These are phyloP conservation scores for Camellia japonica DNA, from an alignment of 148 eudicot genomes.

Conservation along the genomic window DNA sequence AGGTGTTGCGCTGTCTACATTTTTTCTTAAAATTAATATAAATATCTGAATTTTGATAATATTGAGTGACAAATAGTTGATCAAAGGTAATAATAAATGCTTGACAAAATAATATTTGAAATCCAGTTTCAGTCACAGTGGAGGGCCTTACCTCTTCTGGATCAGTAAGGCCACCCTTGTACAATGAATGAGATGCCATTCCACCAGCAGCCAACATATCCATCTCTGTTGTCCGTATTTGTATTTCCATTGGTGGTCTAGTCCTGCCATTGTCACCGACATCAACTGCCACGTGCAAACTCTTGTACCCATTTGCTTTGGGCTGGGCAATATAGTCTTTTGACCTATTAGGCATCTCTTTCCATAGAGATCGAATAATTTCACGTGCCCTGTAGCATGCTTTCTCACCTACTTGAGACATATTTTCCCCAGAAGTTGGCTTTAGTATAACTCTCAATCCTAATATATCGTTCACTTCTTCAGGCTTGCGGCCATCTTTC, in stretches of 20 bases:
- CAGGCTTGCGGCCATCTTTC: slow-evolving; percentile 87
- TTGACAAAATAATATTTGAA: background rate
- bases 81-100: background rate
- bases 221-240: slow-evolving; percentile 85
- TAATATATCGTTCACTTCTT: slow-evolving; percentile 87
- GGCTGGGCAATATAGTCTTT: slow-evolving; percentile 89
- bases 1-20: background rate
- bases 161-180: slow-evolving; percentile 94
- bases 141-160: slow-evolving; percentile 72
- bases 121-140: background rate
- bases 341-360: slow-evolving; percentile 72
- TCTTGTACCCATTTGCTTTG: slow-evolving; percentile 85
- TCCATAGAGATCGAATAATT: slow-evolving; percentile 72
- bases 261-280: slow-evolving; percentile 58
- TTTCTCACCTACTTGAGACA: slow-evolving; percentile 47
- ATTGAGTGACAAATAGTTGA: background rate
- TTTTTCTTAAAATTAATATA: background rate
- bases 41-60: background rate
- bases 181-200: slow-evolving; percentile 84
- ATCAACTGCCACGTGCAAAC: slow-evolving; percentile 95
- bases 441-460: slow-evolving; percentile 75
- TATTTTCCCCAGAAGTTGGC: slow-evolving; percentile 41
- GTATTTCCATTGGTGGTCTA: slow-evolving; percentile 87
- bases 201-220: slow-evolving; percentile 79
- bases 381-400: slow-evolving; percentile 84